phyloP scores from a whole-genome alignment of 2,329 filamentous ascomycete genomes.

The Davidsoniella eucalypti region DNA sequence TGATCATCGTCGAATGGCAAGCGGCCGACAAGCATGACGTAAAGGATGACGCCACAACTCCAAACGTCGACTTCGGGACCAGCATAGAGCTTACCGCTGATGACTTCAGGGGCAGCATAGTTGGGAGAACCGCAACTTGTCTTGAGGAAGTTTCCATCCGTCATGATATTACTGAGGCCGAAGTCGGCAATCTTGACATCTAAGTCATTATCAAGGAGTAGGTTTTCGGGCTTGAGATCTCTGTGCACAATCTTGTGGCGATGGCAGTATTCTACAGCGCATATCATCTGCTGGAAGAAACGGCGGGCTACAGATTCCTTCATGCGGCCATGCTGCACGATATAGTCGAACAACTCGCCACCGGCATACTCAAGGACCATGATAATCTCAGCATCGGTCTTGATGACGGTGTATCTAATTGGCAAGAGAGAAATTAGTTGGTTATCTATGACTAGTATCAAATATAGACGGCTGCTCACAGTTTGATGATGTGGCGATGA shows the following conservation, averaged over 20 bases:
- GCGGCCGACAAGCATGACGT: conserved; percentile 63
- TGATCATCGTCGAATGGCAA: conserved; percentile 97
- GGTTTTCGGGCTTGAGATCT: conserved; percentile 92
- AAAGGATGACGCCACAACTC: conserved; percentile 88
- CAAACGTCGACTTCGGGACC: conserved; percentile 97
- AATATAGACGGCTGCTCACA: conserved; percentile 38
- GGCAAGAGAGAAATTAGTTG: background rate
- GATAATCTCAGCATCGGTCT: conserved; percentile 84
- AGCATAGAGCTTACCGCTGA: conserved; percentile 92
- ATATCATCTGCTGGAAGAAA: conserved; percentile 98
- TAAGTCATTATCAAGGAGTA: conserved; percentile 83
- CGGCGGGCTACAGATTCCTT: conserved; percentile 82
- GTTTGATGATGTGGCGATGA: conserved; percentile 97
- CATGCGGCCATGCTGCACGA: conserved; percentile 85
- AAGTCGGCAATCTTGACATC: conserved; percentile 99
- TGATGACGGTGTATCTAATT: conserved; percentile 81
- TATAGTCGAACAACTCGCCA: conserved; percentile 93
- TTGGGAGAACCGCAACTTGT: conserved; percentile 97
- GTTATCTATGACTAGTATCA: background rate
- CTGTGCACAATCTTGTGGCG: conserved; percentile 97
- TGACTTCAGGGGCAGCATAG: conserved; percentile 94
- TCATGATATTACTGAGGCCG: conserved; percentile 98
- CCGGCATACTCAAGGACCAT: conserved; percentile 99
- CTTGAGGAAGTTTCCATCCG: conserved; percentile 96
- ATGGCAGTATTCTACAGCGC: conserved; percentile 97